Conservation (phyloP, 164 flowering plant species). For the Santalum album region DNA sequence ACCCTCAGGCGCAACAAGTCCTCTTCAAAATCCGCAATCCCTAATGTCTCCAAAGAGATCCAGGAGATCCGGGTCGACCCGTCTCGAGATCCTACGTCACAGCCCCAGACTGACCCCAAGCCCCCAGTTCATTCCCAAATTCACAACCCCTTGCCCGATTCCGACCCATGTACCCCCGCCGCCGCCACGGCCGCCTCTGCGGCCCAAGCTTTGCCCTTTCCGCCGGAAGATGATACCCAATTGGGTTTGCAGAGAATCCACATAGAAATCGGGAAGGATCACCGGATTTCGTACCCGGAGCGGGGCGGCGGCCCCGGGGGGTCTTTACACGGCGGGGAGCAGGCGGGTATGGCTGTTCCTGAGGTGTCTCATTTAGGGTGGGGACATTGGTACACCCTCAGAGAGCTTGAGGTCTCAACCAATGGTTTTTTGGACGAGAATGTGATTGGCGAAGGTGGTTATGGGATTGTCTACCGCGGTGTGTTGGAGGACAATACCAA, state of each 20-base stretch:
- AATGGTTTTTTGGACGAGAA: slow-evolving; percentile 54
- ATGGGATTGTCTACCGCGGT: slow-evolving; percentile 66
- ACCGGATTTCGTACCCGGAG: slow-evolving; percentile 45
- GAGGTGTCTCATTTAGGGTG: slow-evolving; percentile 75
- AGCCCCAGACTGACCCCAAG: slow-evolving; percentile 8
- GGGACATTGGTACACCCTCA: slow-evolving; percentile 73
- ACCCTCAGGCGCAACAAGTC: slow-evolving; percentile 25
- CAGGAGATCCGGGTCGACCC: slow-evolving; percentile 38
- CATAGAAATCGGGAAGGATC: slow-evolving; percentile 44
- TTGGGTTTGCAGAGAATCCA: slow-evolving; percentile 35
- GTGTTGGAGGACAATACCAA: slow-evolving; percentile 32
- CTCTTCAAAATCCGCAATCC: slow-evolving; percentile 26
- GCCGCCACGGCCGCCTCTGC: background rate
- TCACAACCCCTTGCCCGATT: slow-evolving; percentile 23
- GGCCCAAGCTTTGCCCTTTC: slow-evolving; percentile 5
- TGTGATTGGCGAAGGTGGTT: slow-evolving; percentile 72
- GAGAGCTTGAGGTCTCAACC: slow-evolving; percentile 61
- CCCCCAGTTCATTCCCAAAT: slow-evolving; percentile 5
- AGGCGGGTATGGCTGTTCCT: slow-evolving; percentile 24
- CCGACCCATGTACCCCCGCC: slow-evolving; percentile 15
- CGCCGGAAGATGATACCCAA: slow-evolving; percentile 25
- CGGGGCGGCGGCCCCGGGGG: slow-evolving; percentile 12
- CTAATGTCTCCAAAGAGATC: slow-evolving; percentile 45
- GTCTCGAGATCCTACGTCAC: slow-evolving; percentile 5
- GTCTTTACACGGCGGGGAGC: slow-evolving; percentile 33